phyloP scores from a whole-genome alignment of 805 yeast species.

The Candida morakotiae region DNA sequence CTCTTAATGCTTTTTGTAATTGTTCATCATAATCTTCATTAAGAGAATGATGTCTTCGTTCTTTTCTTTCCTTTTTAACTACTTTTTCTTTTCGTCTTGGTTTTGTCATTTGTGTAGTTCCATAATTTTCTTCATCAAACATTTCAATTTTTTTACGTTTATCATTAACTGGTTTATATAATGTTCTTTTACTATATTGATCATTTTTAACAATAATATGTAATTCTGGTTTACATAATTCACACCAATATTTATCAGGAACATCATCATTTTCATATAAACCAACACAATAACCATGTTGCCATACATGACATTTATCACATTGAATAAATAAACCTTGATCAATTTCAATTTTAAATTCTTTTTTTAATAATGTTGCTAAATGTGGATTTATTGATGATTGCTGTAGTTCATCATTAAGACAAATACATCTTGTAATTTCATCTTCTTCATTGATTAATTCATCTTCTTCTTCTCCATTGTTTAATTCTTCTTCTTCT shows the following conservation, averaged over 20 bases:
- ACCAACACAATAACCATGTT: slow-evolving; percentile 95
- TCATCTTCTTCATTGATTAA: slow-evolving; percentile 35
- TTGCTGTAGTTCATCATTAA: slow-evolving; percentile 31
- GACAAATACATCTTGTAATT: slow-evolving; percentile 41
- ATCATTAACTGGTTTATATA: slow-evolving; percentile 41
- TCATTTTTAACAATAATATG: slow-evolving; percentile 48
- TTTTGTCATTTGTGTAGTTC: background rate
- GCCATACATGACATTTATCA: slow-evolving; percentile 94
- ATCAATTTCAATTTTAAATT: slow-evolving; percentile 38
- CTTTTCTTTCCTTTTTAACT: slow-evolving; percentile 22
- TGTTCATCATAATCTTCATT: slow-evolving; percentile 37
- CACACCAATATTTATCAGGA: slow-evolving; percentile 96
- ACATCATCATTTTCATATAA: slow-evolving; percentile 67
- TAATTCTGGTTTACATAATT: slow-evolving; percentile 78
- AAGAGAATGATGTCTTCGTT: slow-evolving; percentile 27
- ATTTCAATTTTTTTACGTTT: slow-evolving; percentile 30
- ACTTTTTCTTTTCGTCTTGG: slow-evolving; percentile 8
- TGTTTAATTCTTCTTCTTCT: background rate
- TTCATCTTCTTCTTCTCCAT: slow-evolving; percentile 13
- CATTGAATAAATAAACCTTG: slow-evolving; percentile 75
- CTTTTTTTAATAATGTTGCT: slow-evolving; percentile 21
- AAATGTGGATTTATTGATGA: slow-evolving; percentile 21
- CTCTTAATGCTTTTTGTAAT: slow-evolving; percentile 48
- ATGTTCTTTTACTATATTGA: slow-evolving; percentile 20
- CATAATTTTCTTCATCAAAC: slow-evolving; percentile 3